phyloP scores from a whole-genome alignment of 2,329 filamentous ascomycete genomes.

The Penicillium thymicola region DNA sequence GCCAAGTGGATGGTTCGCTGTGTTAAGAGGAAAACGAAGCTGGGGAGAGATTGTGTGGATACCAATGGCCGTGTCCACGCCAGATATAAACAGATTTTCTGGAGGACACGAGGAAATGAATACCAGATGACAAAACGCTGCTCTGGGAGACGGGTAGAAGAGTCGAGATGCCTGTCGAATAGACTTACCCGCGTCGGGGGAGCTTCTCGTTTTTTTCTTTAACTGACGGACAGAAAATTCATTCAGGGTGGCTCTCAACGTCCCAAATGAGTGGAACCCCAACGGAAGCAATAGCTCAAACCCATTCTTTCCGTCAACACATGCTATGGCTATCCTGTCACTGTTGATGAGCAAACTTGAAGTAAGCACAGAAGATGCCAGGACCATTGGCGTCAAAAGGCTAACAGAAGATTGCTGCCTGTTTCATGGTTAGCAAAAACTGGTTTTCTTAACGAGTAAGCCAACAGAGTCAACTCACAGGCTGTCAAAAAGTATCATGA shows the following conservation, averaged over 20 bases:
- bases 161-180: constrained; percentile 26
- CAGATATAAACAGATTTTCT: constrained; percentile 17
- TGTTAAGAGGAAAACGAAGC: constrained; percentile 17
- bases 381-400: constrained; percentile 20
- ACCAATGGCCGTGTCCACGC: constrained; percentile 25
- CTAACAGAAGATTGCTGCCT: constrained; percentile 16
- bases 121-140: constrained; percentile 34
- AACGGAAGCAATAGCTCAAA: constrained; percentile 28
- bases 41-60: constrained; percentile 36
- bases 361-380: constrained; percentile 23
- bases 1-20: constrained; percentile 15
- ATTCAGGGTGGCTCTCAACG: constrained; percentile 19
- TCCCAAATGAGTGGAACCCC: constrained; percentile 22
- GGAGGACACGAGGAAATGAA: constrained; percentile 27
- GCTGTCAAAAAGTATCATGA: constrained; percentile 36
- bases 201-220: constrained; percentile 2
- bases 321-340: constrained; percentile 28
- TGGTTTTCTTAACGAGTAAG: neutral
- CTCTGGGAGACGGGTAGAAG: constrained; percentile 22
- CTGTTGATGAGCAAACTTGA: constrained; percentile 21
- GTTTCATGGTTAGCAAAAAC: constrained; percentile 2
- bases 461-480: constrained; percentile 25
- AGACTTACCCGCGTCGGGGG: constrained; percentile 14
- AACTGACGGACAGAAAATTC: constrained; percentile 18
- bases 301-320: constrained; percentile 19